phyloP scores from a whole-genome alignment of 108 stramenopile species.

The Poteriospumella lacustris region DNA sequence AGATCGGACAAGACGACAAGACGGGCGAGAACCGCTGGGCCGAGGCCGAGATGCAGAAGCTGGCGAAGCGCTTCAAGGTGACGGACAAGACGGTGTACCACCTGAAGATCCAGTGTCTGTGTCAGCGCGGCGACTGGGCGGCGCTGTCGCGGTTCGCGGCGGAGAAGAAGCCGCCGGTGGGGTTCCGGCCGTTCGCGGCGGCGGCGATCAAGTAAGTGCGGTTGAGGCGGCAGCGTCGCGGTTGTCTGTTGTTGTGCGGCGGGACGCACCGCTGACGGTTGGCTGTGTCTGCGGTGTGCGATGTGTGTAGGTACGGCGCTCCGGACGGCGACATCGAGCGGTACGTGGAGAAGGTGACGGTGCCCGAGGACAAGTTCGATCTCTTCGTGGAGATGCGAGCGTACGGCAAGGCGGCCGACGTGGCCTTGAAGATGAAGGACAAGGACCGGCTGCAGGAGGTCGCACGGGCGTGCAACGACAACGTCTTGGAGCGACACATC shows the following conservation, averaged over 20 bases:
- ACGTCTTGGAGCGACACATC: too few species aligned
- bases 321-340: constrained; percentile 12
- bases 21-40: background rate
- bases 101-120: constrained; percentile 69
- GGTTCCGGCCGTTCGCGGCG: constrained; percentile 71
- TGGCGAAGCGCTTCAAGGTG: constrained; percentile 74
- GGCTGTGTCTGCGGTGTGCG: too few species aligned
- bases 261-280: too few species aligned
- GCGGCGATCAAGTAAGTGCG: constrained; percentile 57
- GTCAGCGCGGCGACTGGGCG: constrained; percentile 67
- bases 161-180: constrained; percentile 69
- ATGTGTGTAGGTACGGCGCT: background rate
- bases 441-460: background rate
- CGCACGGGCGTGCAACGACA: too few species aligned
- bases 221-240: background rate
- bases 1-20: background rate
- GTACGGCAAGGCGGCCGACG: background rate
- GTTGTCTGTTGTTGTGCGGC: background rate
- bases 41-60: constrained; percentile 61
- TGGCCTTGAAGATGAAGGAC: constrained; percentile 3
- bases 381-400: background rate
- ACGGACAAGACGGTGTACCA: constrained; percentile 75
- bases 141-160: constrained; percentile 62
- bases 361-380: background rate
- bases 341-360: constrained; percentile 14